Conservation (phyloP, 352 stramenopile genomes). For the Chrysophaeum taylorii region DNA sequence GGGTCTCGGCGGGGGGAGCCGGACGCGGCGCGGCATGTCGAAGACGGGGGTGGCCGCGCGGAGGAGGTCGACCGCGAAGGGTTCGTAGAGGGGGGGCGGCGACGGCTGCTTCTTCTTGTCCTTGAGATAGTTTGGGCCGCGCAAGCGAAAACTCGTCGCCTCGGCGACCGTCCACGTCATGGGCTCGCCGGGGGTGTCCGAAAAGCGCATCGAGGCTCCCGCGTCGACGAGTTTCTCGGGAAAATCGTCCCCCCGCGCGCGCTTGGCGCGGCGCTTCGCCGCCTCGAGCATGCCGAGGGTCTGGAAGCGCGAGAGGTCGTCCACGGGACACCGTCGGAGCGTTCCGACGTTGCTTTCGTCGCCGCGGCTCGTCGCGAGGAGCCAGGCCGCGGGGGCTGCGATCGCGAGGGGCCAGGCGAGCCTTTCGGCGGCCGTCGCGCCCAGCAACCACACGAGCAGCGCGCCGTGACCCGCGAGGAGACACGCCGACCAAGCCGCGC, state of each 20-base stretch:
- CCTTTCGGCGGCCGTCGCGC: no score
- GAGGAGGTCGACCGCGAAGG: conserved; percentile 9
- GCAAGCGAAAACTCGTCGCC: neutral
- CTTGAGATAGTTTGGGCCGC: neutral
- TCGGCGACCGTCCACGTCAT: neutral
- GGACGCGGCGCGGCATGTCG: neutral
- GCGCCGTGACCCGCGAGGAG: no score
- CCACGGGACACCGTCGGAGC: no score
- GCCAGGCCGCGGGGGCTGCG: no score
- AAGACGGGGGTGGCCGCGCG: neutral
- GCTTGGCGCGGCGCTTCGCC: neutral
- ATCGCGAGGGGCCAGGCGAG: no score
- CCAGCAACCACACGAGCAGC: no score
- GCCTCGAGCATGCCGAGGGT: neutral
- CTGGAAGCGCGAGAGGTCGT: no score
- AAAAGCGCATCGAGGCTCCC: neutral
- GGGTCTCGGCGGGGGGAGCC: neutral
- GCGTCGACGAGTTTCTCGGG: neutral
- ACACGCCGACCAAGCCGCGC: no score
- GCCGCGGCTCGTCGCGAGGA: no score
- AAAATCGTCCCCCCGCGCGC: neutral
- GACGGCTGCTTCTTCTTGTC: conserved; percentile 10
- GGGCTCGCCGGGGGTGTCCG: neutral
- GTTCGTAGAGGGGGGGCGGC: neutral
- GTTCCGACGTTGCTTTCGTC: no score